A percentile compares a stretch with the other conserved stretches of the same genome.
phyloP scores from a whole-genome alignment of 257 asterid species.

The Ligustrum vulgare region DNA sequence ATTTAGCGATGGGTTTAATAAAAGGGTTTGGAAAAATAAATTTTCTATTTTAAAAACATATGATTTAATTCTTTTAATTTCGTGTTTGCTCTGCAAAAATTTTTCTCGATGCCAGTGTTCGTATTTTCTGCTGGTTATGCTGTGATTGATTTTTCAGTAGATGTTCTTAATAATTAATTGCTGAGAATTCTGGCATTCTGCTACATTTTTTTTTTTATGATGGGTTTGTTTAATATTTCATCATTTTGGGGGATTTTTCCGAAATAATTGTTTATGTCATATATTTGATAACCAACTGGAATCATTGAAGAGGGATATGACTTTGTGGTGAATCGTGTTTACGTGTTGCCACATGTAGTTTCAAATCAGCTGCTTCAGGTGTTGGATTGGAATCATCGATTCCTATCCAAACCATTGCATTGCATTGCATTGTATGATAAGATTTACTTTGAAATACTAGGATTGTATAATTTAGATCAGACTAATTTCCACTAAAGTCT shows the following conservation, averaged over 20 bases:
- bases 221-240: conserved; percentile 5
- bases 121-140: background rate
- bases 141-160: background rate
- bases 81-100: background rate
- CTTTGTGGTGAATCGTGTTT: background rate
- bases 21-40: conserved; percentile 1
- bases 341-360: background rate
- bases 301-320: background rate
- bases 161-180: background rate
- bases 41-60: background rate
- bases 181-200: conserved; percentile 17
- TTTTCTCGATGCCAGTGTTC: background rate
- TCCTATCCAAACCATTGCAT: background rate
- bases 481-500: too few species aligned
- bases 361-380: background rate
- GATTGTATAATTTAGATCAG: background rate
- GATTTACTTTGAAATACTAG: background rate
- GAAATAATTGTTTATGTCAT: conserved; percentile 6
- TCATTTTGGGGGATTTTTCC: background rate
- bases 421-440: background rate
- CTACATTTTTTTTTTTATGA: conserved; percentile 15
- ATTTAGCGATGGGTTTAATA: background rate
- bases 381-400: background rate
- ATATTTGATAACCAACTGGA: background rate
- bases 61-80: conserved; percentile 11